phyloP scores from a whole-genome alignment of 2,329 filamentous ascomycete species.

The Colletotrichum australisinense region DNA sequence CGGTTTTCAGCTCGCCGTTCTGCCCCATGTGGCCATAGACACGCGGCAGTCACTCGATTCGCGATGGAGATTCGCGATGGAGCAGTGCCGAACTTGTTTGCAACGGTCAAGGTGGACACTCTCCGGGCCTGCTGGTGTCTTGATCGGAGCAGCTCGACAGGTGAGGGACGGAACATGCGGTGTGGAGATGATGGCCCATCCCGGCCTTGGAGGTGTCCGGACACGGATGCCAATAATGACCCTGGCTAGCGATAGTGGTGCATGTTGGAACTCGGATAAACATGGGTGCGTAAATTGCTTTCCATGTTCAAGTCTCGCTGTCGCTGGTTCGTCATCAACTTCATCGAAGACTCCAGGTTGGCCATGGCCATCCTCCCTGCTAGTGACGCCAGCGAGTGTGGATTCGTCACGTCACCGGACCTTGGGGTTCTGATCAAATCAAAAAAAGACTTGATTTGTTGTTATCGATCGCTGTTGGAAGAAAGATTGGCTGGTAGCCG shows the following conservation, averaged over 20 bases:
- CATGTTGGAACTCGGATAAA: not conserved
- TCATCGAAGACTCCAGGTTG: not conserved
- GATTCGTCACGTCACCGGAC: no score
- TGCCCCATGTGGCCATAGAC: not conserved
- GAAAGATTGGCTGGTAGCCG: no score
- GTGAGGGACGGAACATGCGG: not conserved
- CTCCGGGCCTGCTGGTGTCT: not conserved
- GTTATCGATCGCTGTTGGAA: no score
- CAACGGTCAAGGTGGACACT: not conserved
- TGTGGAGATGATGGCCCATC: not conserved
- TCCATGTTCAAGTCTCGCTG: not conserved
- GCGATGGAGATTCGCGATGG: not conserved
- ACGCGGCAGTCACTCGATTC: slow-evolving; percentile 8
- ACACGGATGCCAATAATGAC: not conserved
- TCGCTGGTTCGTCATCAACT: not conserved
- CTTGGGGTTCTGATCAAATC: no score
- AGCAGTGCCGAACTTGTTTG: not conserved
- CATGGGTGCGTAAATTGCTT: not conserved
- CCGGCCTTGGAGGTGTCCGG: not conserved
- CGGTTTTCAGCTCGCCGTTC: not conserved
- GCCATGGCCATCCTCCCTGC: no score
- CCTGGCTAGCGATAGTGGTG: not conserved
- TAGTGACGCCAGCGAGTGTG: no score
- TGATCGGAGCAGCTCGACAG: not conserved
- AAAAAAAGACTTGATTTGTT: no score